Evolutionary conservation across 345 rosid species (phyloP), one percentile per base, ranked within the genome.

Genomic region (Eucalyptus erythrocorys): DNA sequence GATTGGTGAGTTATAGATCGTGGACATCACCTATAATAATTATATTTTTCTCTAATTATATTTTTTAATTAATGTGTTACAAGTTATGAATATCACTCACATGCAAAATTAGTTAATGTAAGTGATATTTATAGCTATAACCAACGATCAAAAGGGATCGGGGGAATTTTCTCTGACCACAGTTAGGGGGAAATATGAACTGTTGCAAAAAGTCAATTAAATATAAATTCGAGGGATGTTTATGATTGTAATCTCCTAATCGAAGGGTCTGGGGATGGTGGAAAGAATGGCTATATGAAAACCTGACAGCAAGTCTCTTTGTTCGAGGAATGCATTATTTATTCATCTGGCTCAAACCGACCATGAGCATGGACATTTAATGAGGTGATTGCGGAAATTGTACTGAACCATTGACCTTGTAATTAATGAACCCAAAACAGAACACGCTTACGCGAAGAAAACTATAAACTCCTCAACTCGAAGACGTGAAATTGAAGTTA

Each of bases 11-110:
- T 64, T 14, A n/a, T 2, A 64, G 0, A 14, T 64, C 14, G 19
- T 64, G 71, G 1, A n/a, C 21, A n/a, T n/a, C 10, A n/a, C 1
- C 1, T 2, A n/a, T 1, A 64, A 2, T 2, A 16, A n/a, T 0
- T 7, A n/a, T 68, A 68, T 68, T 34, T 68, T 68, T 34, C 42
- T 68, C 6, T 13, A 16, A 17, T 0, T 0, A 1, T 5, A 16
- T 17, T 0, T 32, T 32, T 17, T 68, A 16, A 68, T 0, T 34
- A 40, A 4, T 68, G 2, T 16, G 2, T 68, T 0, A 34, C 0
- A 8, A 34, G 3, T 68, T 17, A 8, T 8, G 13, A 0, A n/a
- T 14, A 64, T 64, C 10, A 3, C 1, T 7, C 17, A 7, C 0
- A n/a, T n/a, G 0, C 3, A 14, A 64, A 32, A 2, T 16, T 68